These are phyloP conservation scores for Xylaria sp. DNA, from an alignment of 2,329 filamentous ascomycete genomes.

Conservation along the genomic window DNA sequence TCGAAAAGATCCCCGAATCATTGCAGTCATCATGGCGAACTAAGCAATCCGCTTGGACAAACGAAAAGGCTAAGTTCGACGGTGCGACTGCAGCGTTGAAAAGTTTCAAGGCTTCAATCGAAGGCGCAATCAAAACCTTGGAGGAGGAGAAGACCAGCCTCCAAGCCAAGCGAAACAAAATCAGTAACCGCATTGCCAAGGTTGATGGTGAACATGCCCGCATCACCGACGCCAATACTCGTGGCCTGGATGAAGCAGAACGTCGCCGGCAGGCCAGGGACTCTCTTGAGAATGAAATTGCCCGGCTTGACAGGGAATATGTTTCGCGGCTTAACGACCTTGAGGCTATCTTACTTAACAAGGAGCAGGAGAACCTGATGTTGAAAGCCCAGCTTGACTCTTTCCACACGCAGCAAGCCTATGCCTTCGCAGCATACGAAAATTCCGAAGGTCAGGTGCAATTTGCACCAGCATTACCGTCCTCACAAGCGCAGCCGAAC, in stretches of 20 bases:
- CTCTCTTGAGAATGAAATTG: slow-evolving; percentile 59
- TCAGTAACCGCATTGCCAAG: slow-evolving; percentile 76
- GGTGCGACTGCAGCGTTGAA: slow-evolving; percentile 65
- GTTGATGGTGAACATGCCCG: slow-evolving; percentile 78
- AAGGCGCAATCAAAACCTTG: slow-evolving; percentile 70
- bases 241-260: slow-evolving; percentile 72
- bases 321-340: slow-evolving; percentile 54
- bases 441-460: slow-evolving; percentile 41
- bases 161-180: slow-evolving; percentile 77
- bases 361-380: slow-evolving; percentile 55
- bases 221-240: slow-evolving; percentile 74
- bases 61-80: slow-evolving; percentile 70
- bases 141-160: slow-evolving; percentile 72
- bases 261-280: slow-evolving; percentile 64
- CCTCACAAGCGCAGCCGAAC: slow-evolving; percentile 39
- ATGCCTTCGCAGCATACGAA: slow-evolving; percentile 49
- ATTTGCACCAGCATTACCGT: slow-evolving; percentile 40
- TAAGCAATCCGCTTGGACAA: slow-evolving; percentile 63
- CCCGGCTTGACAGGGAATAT: slow-evolving; percentile 58
- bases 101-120: slow-evolving; percentile 69
- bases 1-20: slow-evolving; percentile 72
- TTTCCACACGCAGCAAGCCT: slow-evolving; percentile 52
- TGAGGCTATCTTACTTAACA: slow-evolving; percentile 52
- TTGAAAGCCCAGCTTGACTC: slow-evolving; percentile 55
- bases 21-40: slow-evolving; percentile 67